These are phyloP conservation scores for Coix lacrymajobi DNA, from an alignment of 176 grass and related monocot genomes.

Conservation along the genomic window DNA sequence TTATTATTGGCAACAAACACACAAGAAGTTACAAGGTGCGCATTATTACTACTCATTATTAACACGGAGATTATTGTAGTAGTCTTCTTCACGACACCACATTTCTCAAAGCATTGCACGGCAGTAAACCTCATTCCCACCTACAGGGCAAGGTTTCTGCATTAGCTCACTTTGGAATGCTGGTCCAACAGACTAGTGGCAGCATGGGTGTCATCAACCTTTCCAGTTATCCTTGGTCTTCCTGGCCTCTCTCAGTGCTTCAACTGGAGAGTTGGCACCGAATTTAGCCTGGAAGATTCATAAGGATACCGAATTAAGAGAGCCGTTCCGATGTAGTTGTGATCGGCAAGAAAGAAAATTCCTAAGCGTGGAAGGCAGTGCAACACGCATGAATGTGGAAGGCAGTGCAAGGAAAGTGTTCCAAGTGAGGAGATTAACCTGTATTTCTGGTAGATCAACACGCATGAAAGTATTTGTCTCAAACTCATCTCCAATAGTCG, in stretches of 20 bases:
- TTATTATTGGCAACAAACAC: neutral
- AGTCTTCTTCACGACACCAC: neutral
- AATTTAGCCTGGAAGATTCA: conserved; percentile 63
- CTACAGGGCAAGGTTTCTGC: conserved; percentile 30
- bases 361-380: neutral
- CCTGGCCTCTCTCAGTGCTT: conserved; percentile 66
- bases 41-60: neutral
- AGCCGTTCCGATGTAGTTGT: neutral
- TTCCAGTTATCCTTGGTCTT: conserved; percentile 89
- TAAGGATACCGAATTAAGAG: neutral
- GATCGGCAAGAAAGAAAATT: neutral
- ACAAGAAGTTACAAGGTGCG: neutral
- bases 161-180: conserved; percentile 7
- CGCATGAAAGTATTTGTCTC: conserved; percentile 96
- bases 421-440: conserved; percentile 35
- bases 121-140: conserved; percentile 11
- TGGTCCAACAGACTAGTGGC: neutral
- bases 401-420: neutral
- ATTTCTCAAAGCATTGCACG: conserved; percentile 28
- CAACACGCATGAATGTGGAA: neutral
- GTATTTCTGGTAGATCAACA: conserved; percentile 78
- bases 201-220: conserved; percentile 45
- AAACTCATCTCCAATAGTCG: conserved; percentile 82
- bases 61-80: neutral
- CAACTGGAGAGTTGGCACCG: conserved; percentile 42